Conservation (phyloP, 129 eudicot species). For the Ambrosia trifida region DNA sequence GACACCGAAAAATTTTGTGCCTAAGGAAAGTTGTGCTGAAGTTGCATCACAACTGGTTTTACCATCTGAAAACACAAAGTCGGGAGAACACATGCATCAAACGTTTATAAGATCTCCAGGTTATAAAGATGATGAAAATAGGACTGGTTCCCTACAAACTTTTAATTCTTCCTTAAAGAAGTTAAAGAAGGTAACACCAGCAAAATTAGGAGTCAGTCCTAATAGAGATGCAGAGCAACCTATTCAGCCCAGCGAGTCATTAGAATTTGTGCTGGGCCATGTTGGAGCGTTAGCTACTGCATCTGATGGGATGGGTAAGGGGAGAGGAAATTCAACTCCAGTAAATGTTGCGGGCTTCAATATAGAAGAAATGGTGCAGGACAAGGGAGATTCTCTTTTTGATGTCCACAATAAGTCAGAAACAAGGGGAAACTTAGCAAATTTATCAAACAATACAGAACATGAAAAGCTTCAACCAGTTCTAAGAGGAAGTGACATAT, state of each 20-base stretch:
- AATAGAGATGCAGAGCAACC: conserved; percentile 26
- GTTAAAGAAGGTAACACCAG: conserved; percentile 31
- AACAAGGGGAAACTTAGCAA: conserved; percentile 19
- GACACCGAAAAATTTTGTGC: conserved; percentile 12
- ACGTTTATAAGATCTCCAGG: conserved; percentile 23
- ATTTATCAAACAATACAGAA: conserved; percentile 22
- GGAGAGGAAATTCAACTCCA: conserved; percentile 26
- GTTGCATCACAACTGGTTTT: conserved; percentile 30
- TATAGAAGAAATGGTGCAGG: conserved; percentile 25
- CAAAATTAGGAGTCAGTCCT: conserved; percentile 29
- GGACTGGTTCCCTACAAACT: conserved; percentile 25
- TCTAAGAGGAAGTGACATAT: conserved; percentile 21
- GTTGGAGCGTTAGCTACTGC: conserved; percentile 23
- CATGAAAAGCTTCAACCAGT: conserved; percentile 16
- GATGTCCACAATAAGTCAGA: conserved; percentile 21
- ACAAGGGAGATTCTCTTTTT: conserved; percentile 13
- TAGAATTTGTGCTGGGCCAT: conserved; percentile 11
- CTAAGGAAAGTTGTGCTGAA: conserved; percentile 25
- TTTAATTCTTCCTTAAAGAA: conserved; percentile 34
- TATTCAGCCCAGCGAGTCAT: conserved; percentile 23
- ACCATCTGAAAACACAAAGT: conserved; percentile 33
- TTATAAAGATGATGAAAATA: conserved; percentile 23
- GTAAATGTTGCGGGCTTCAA: conserved; percentile 27
- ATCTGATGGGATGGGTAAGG: conserved; percentile 9
- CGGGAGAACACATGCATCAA: conserved; percentile 19